Conservation (phyloP, 1,284 basidiomycete genomes). For the Schizophyllum amplum region DNA sequence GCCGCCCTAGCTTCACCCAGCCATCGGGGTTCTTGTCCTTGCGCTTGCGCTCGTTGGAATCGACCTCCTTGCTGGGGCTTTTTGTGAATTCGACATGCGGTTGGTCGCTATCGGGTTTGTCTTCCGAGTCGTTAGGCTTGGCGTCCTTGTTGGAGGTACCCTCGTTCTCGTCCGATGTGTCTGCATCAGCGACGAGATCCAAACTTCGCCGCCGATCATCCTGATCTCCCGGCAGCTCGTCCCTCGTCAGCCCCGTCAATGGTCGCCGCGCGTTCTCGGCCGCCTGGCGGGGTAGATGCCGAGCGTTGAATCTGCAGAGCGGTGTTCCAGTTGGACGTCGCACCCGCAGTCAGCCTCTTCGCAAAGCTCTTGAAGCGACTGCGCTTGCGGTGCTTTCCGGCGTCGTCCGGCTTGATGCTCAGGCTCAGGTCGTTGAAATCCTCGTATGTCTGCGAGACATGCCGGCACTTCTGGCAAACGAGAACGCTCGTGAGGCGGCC, state of each 20-base stretch:
- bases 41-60: constrained; percentile 20
- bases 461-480: constrained; percentile 89
- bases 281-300: constrained; percentile 45
- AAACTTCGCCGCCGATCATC: constrained; percentile 31
- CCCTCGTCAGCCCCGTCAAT: constrained; percentile 17
- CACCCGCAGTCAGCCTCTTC: constrained; percentile 43
- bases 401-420: constrained; percentile 77
- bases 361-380: constrained; percentile 67
- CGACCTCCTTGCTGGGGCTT: constrained; percentile 18
- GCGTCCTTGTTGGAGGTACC: constrained; percentile 5
- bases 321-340: constrained; percentile 12
- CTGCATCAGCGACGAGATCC: constrained; percentile 25
- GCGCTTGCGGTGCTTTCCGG: constrained; percentile 55
- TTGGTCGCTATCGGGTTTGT: constrained; percentile 8
- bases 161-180: constrained; percentile 10
- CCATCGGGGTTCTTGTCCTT: constrained; percentile 37
- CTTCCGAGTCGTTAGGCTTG: no score
- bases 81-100: constrained; percentile 10
- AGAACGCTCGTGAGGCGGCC: constrained; percentile 84
- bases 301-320: constrained; percentile 36
- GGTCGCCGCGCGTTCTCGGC: constrained; percentile 21
- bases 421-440: constrained; percentile 92
- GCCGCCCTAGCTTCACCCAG: constrained; percentile 53
- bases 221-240: constrained; percentile 17
- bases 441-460: constrained; percentile 86